Conservation (phyloP, 495 filamentous ascomycete genomes). For the Collariella sp. region DNA sequence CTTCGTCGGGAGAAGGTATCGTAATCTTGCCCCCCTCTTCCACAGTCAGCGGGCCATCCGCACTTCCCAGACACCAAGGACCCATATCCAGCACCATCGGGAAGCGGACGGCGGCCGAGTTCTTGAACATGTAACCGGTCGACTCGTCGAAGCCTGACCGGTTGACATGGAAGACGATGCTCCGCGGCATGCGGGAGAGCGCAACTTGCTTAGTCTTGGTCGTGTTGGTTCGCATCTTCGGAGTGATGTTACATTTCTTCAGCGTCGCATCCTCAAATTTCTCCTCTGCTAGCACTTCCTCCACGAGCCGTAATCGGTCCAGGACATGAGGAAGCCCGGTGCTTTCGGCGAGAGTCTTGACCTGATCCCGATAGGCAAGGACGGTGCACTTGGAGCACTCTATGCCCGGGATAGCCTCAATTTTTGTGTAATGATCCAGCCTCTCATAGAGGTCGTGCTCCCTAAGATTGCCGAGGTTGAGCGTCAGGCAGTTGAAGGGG, state of each 20-base stretch:
- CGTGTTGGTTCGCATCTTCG: slow-evolving; percentile 56
- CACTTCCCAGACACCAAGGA: slow-evolving; percentile 65
- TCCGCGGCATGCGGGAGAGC: slow-evolving; percentile 69
- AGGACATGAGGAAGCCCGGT: slow-evolving; percentile 24
- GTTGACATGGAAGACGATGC: slow-evolving; percentile 80
- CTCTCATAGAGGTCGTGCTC: slow-evolving; percentile 64
- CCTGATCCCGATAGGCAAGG: slow-evolving; percentile 33
- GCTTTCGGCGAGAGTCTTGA: slow-evolving; percentile 33
- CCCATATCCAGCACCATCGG: slow-evolving; percentile 64
- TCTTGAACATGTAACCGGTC: slow-evolving; percentile 72
- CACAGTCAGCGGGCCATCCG: slow-evolving; percentile 12
- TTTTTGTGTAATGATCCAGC: slow-evolving; percentile 71
- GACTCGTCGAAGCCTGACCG: slow-evolving; percentile 80
- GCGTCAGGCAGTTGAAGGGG: slow-evolving; percentile 88
- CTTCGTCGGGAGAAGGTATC: slow-evolving; percentile 26
- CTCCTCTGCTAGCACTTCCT: slow-evolving; percentile 64
- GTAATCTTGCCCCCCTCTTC: background rate
- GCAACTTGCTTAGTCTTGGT: slow-evolving; percentile 87
- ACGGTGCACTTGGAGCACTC: slow-evolving; percentile 90
- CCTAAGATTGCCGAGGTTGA: slow-evolving; percentile 55
- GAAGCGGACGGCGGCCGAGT: slow-evolving; percentile 67
- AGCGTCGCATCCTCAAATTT: slow-evolving; percentile 72
- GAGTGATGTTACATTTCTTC: slow-evolving; percentile 62
- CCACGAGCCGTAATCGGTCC: slow-evolving; percentile 50
- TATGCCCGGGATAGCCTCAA: slow-evolving; percentile 79